These are phyloP conservation scores for Cucurbita maxima DNA, from an alignment of 306 rosid genomes.

Conservation along the genomic window DNA sequence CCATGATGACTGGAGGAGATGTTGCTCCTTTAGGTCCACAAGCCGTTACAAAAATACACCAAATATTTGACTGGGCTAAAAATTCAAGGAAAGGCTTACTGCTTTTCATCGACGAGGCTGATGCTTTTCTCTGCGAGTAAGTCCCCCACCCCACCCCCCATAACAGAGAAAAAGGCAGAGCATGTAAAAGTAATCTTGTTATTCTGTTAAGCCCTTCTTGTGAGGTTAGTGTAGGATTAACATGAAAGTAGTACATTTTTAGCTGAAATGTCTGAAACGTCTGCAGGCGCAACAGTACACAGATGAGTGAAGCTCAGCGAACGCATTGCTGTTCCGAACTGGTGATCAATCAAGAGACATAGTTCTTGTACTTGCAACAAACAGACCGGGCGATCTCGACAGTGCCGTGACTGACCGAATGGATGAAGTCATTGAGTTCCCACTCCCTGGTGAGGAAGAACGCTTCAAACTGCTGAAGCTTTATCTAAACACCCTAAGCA, in stretches of 20 bases:
- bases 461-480: slow-evolving; percentile 71
- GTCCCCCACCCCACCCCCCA: not conserved
- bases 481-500: slow-evolving; percentile 45
- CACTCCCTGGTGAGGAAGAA: slow-evolving; percentile 86
- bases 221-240: no score
- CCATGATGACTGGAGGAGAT: slow-evolving; percentile 99
- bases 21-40: slow-evolving; percentile 94
- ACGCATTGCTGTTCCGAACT: slow-evolving; percentile 92
- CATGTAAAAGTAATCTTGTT: no score
- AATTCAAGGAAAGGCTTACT: slow-evolving; percentile 77
- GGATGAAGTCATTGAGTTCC: slow-evolving; percentile 94
- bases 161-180: not conserved
- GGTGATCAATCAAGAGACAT: slow-evolving; percentile 96
- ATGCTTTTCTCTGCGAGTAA: slow-evolving; percentile 99
- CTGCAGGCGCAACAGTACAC: slow-evolving; percentile 84
- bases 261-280: no score
- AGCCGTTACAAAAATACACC: slow-evolving; percentile 95
- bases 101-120: slow-evolving; percentile 96
- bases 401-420: slow-evolving; percentile 83
- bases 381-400: slow-evolving; percentile 95
- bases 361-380: slow-evolving; percentile 93
- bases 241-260: no score
- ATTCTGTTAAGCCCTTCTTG: not conserved
- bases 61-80: slow-evolving; percentile 99
- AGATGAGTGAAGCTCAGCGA: slow-evolving; percentile 97